A percentile compares a stretch with the other conserved stretches of the same genome.
These are phyloP conservation scores for Gaeumannomyces sp. DNA, from an alignment of 2,329 filamentous ascomycete species.

Conservation along the genomic window DNA sequence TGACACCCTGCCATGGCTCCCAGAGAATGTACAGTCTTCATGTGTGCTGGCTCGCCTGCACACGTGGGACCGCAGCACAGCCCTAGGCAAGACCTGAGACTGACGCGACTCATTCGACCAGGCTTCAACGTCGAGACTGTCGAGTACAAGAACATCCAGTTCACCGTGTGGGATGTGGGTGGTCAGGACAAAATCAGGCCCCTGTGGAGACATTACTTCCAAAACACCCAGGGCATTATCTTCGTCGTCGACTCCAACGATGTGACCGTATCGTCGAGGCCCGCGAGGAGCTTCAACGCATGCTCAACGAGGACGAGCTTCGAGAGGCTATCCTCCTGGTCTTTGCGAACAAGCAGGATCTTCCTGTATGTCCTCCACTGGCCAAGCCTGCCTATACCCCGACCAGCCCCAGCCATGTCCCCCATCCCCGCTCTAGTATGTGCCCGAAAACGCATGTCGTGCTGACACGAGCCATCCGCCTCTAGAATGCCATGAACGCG, in stretches of 20 bases:
- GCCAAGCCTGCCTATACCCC: slow-evolving; percentile 18
- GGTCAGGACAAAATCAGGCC: slow-evolving; percentile 99
- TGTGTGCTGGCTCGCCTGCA: background rate
- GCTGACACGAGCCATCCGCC: slow-evolving; percentile 1
- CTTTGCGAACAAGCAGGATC: slow-evolving; percentile 99
- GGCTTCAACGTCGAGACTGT: slow-evolving; percentile 99
- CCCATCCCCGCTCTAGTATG: too few species aligned
- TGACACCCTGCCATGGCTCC: too few species aligned
- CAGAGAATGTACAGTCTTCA: background rate
- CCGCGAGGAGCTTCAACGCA: slow-evolving; percentile 91
- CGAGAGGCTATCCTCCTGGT: slow-evolving; percentile 94
- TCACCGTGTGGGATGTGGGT: slow-evolving; percentile 99
- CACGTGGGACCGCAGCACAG: slow-evolving; percentile 4
- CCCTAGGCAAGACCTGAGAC: too few species aligned
- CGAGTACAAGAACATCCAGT: slow-evolving; percentile 99
- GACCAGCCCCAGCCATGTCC: slow-evolving; percentile 15
- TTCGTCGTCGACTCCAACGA: slow-evolving; percentile 99
- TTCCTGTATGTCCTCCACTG: slow-evolving; percentile 65
- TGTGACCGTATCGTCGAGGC: slow-evolving; percentile 96
- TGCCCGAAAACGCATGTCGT: too few species aligned
- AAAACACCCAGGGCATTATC: slow-evolving; percentile 99
- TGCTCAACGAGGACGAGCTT: slow-evolving; percentile 98
- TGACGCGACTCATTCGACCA: slow-evolving; percentile 25
- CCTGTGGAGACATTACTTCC: slow-evolving; percentile 99
- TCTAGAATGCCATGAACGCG: slow-evolving; percentile 96